Percentiles rank a stretch among this genome's conserved stretches.
These are phyloP conservation scores for Kuraishia ogatae DNA, from an alignment of 805 yeast genomes.

Conservation along the genomic window DNA sequence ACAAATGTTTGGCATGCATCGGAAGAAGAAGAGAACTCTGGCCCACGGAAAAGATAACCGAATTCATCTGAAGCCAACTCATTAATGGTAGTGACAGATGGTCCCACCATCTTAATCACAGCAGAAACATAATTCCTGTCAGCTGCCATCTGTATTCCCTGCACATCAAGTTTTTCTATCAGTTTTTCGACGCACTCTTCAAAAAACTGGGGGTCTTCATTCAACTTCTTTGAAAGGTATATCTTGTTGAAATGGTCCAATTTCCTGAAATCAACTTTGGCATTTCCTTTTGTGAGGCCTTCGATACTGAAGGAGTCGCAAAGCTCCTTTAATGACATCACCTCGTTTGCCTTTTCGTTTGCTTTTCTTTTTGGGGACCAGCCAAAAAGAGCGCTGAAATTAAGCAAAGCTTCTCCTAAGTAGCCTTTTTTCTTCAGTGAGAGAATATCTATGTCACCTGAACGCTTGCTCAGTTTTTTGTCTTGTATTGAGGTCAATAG, in stretches of 20 bases:
- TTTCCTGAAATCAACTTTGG: conserved; percentile 79
- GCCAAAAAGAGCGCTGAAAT: conserved; percentile 85
- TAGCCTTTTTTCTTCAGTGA: conserved; percentile 52
- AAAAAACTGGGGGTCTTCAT: conserved; percentile 24
- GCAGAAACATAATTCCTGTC: conserved; percentile 23
- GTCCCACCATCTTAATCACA: conserved; percentile 36
- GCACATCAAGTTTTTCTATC: conserved; percentile 9
- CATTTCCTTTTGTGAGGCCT: conserved; percentile 85
- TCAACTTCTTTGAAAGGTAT: conserved; percentile 41
- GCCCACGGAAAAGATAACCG: conserved; percentile 36
- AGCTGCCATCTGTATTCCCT: conserved; percentile 10
- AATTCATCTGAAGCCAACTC: conserved; percentile 40
- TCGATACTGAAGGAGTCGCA: conserved; percentile 50
- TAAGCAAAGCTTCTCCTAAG: conserved; percentile 79
- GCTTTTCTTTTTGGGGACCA: conserved; percentile 75
- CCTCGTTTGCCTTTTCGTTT: conserved; percentile 42
- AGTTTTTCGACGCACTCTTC: conserved; percentile 27
- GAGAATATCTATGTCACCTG: conserved; percentile 70
- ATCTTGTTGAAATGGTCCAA: conserved; percentile 69
- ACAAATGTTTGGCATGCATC: conserved; percentile 1
- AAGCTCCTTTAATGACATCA: conserved; percentile 43
- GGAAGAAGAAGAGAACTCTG: conserved; percentile 11
- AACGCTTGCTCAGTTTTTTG: conserved; percentile 78
- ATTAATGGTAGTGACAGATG: conserved; percentile 39
- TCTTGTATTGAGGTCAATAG: conserved; percentile 64